Conservation (phyloP, 1,139 yeast species). For the Meyerozyma guilliermondii region DNA sequence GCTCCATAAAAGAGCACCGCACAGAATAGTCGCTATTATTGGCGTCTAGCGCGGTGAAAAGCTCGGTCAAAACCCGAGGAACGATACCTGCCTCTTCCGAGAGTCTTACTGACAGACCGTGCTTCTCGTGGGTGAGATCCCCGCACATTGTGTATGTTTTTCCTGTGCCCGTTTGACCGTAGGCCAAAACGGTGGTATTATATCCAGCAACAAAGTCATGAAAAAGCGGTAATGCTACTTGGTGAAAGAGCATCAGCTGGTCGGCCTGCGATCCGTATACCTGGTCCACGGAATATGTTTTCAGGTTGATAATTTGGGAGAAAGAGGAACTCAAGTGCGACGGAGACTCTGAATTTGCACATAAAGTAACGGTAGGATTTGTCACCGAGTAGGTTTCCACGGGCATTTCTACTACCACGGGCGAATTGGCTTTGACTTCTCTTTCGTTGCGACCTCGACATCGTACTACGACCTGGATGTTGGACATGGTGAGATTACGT, state of each 20-base stretch:
- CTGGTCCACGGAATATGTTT: conserved; percentile 65
- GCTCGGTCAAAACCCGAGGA: conserved; percentile 51
- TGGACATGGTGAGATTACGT: conserved; percentile 21
- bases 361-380: conserved; percentile 30
- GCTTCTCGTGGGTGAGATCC: conserved; percentile 16
- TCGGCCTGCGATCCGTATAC: conserved; percentile 71
- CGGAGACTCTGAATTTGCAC: background rate
- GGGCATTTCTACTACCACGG: conserved; percentile 65
- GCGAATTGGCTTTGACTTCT: conserved; percentile 67
- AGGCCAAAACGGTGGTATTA: conserved; percentile 72
- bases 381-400: conserved; percentile 36
- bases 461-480: conserved; percentile 81
- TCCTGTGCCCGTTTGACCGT: conserved; percentile 82
- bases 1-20: conserved; percentile 59
- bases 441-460: conserved; percentile 78
- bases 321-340: conserved; percentile 2
- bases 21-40: conserved; percentile 48
- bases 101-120: conserved; percentile 15
- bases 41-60: conserved; percentile 42
- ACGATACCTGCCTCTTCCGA: conserved; percentile 51
- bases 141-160: conserved; percentile 79
- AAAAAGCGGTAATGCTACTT: conserved; percentile 61
- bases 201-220: conserved; percentile 63
- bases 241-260: conserved; percentile 52
- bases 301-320: conserved; percentile 17